Base-by-base conservation (phyloP, 176 grass and related monocot species). In the Cenchrus fungigraminus region DNA sequence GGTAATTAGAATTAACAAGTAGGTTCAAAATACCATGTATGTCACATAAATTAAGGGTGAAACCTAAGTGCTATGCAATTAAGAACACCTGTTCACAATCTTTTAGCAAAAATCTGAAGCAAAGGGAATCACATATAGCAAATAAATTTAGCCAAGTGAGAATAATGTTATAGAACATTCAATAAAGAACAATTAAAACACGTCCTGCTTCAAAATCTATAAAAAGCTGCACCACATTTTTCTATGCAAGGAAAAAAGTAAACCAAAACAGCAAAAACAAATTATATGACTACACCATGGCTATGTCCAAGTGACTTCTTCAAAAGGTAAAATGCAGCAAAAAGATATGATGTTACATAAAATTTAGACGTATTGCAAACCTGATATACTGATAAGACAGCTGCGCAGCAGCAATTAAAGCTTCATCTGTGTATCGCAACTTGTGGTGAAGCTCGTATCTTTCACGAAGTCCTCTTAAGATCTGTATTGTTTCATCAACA, bases 391-490 rank as follows among this genome's bases (percentile, higher is more conserved):
- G 97, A 80, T 96, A 99, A 0, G 97, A 99, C 70, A 99, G 73
- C 45, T 94, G 90, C 50, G 97, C 97, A 2, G 97, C 97, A 77
- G 97, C 84, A 89, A 92, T 43, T 79, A 99, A 88, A 88, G 97
- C 84, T 46, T 99, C 97, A 83, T 96, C 97, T 45, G 91, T 96
- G 76, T 99, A 99, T 65, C 81, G 86, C 57, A 99, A 86, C 75
- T 99, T 99, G 79, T 99, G 97, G 78, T 96, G 93, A 74, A 96
- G 91, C 61, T 99, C 97, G 79, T 99, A 99, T 85, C 97, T 88
- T 82, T 99, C 93, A 68, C 97, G 94, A 87, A 99, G 97, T 56
- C 97, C 97, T 81, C 92, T 87, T 45, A 99, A 86, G 67, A 99
- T 99, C 79, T 89, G 90, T 89, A 99, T 99, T 73, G 97, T 96